These are phyloP conservation scores for Entophlyctis helioformis DNA, from an alignment of 192 early-diverging fungal genomes.

Conservation along the genomic window DNA sequence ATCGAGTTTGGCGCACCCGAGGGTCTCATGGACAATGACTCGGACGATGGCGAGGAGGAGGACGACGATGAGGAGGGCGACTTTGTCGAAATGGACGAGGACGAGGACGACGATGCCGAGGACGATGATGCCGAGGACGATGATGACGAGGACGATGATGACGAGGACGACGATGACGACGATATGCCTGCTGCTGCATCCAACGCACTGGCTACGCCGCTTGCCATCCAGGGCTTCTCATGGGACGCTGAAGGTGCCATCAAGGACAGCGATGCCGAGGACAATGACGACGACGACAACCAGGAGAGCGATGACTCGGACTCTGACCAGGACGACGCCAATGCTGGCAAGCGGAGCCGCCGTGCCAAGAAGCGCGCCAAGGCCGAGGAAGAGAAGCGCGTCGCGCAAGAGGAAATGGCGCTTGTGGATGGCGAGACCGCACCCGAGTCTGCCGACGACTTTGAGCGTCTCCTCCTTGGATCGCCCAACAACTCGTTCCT, in stretches of 20 bases:
- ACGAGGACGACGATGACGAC: slow-evolving; percentile 12
- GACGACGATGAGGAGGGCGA: slow-evolving; percentile 16
- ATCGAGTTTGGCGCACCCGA: slow-evolving; percentile 7
- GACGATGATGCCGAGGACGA: slow-evolving; percentile 18
- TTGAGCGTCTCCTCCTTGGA: slow-evolving; percentile 83
- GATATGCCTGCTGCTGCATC: too few species aligned
- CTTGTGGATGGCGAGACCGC: slow-evolving; percentile 22
- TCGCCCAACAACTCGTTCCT: slow-evolving; percentile 93
- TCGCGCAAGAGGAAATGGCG: slow-evolving; percentile 31
- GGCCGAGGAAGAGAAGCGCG: slow-evolving; percentile 30
- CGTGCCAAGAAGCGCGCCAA: slow-evolving; percentile 52
- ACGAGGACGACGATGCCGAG: slow-evolving; percentile 12
- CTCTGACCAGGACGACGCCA: slow-evolving; percentile 23
- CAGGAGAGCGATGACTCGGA: slow-evolving; percentile 25
- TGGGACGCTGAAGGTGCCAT: slow-evolving; percentile 32
- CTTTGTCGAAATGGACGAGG: slow-evolving; percentile 41
- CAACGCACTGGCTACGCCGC: not conserved
- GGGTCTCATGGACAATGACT: slow-evolving; percentile 31
- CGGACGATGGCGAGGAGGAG: slow-evolving; percentile 19
- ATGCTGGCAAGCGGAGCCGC: slow-evolving; percentile 28
- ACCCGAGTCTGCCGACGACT: slow-evolving; percentile 67
- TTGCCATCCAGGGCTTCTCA: slow-evolving; percentile 28
- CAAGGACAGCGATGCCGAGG: slow-evolving; percentile 9
- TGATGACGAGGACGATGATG: slow-evolving; percentile 14
- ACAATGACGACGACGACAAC: slow-evolving; percentile 23